phyloP scores from a whole-genome alignment of 2,329 filamentous ascomycete species.

The Pestalotiopsis sp. region DNA sequence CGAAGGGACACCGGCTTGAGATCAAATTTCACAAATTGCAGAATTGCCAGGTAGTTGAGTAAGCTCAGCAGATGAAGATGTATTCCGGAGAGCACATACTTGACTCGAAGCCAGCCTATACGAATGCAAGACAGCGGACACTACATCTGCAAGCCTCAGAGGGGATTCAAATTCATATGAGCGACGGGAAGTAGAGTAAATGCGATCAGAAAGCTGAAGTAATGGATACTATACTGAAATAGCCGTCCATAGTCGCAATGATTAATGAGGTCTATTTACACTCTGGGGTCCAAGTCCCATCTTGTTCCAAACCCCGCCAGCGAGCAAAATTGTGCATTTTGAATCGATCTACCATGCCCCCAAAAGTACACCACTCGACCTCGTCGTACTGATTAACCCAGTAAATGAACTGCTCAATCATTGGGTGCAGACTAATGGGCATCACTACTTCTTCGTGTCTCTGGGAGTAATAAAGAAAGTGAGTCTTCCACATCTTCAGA shows the following conservation, averaged over 20 bases:
- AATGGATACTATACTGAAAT: too few relatives aligned
- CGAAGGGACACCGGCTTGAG: neutral
- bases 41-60: too few relatives aligned
- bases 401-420: constrained; percentile 49
- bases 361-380: constrained; percentile 35
- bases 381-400: constrained; percentile 46
- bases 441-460: constrained; percentile 49
- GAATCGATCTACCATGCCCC: constrained; percentile 14
- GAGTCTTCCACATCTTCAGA: constrained; percentile 46
- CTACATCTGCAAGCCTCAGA: too few relatives aligned
- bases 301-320: neutral
- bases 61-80: too few relatives aligned
- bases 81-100: too few relatives aligned
- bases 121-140: too few relatives aligned
- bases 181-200: too few relatives aligned
- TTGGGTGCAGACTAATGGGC: constrained; percentile 48
- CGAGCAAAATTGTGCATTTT: constrained; percentile 3
- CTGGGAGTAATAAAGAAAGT: constrained; percentile 46
- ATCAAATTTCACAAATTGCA: neutral
- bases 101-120: too few relatives aligned
- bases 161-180: too few relatives aligned
- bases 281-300: neutral
- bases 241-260: neutral
- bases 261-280: neutral
- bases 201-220: too few relatives aligned